phyloP scores from a whole-genome alignment of 768 basidiomycete genomes.

The Epithele typhae region DNA sequence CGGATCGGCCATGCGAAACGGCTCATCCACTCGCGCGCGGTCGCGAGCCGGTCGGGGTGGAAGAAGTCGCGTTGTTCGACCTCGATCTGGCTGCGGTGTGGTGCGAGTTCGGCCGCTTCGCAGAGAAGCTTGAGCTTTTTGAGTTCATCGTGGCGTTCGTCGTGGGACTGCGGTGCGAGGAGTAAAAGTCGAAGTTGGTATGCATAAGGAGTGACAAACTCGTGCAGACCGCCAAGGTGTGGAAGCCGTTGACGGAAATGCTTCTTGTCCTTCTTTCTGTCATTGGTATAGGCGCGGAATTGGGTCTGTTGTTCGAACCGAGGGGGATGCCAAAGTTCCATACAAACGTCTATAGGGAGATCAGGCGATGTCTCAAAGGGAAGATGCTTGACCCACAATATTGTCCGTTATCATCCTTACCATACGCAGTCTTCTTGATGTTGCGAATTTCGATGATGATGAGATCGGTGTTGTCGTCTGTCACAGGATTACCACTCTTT shows the following conservation, averaged over 20 bases:
- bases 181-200: slow-evolving; percentile 65
- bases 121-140: slow-evolving; percentile 63
- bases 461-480: slow-evolving; percentile 42
- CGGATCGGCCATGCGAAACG: slow-evolving; percentile 60
- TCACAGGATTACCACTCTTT: slow-evolving; percentile 55
- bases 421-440: slow-evolving; percentile 56
- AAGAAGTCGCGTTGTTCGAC: slow-evolving; percentile 51
- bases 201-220: slow-evolving; percentile 58
- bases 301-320: slow-evolving; percentile 56
- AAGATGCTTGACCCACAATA: slow-evolving; percentile 36
- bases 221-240: slow-evolving; percentile 54
- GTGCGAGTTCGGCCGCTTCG: slow-evolving; percentile 42
- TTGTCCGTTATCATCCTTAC: slow-evolving; percentile 52
- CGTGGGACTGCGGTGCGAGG: slow-evolving; percentile 39
- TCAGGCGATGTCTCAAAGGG: too few relatives aligned
- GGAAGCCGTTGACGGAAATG: slow-evolving; percentile 56
- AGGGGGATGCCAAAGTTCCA: slow-evolving; percentile 63
- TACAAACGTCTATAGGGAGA: slow-evolving; percentile 65
- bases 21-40: slow-evolving; percentile 39
- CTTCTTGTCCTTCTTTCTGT: slow-evolving; percentile 31
- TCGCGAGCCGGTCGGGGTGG: slow-evolving; percentile 37
- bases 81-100: too few relatives aligned
- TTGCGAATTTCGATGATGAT: slow-evolving; percentile 51
- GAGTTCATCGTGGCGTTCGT: slow-evolving; percentile 38
- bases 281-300: slow-evolving; percentile 44